Percentiles rank a stretch among this genome's conserved stretches.
These are phyloP conservation scores for Linum usitatissimum DNA, from an alignment of 345 rosid species.

Conservation along the genomic window DNA sequence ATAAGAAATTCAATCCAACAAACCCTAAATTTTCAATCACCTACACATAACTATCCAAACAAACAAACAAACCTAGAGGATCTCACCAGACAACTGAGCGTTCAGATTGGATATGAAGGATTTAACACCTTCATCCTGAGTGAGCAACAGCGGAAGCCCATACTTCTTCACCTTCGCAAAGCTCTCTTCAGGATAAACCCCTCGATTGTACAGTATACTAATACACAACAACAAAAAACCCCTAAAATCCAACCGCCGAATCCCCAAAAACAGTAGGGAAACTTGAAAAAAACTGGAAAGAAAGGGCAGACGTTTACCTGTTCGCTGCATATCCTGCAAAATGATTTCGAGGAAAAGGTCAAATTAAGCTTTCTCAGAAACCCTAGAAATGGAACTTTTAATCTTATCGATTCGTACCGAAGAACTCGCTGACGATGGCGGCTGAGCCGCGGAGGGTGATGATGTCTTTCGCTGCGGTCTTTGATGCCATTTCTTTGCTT, in stretches of 20 bases:
- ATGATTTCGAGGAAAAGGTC: background rate
- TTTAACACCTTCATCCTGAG: slow-evolving; percentile 81
- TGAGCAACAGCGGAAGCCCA: slow-evolving; percentile 87
- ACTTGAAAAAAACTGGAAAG: background rate
- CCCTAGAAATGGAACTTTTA: background rate
- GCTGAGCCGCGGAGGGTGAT: slow-evolving; percentile 96
- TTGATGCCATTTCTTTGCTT: slow-evolving; percentile 43
- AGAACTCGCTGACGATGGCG: slow-evolving; percentile 92
- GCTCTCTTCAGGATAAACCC: slow-evolving; percentile 90
- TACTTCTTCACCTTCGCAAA: slow-evolving; percentile 90
- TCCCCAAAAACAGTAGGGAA: background rate
- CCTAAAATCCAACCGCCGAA: slow-evolving; percentile 1
- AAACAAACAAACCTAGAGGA: background rate
- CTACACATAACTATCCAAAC: background rate
- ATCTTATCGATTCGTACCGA: slow-evolving; percentile 34
- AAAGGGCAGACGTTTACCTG: slow-evolving; percentile 38
- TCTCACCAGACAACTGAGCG: slow-evolving; percentile 67
- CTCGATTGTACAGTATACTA: slow-evolving; percentile 91
- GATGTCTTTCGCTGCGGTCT: slow-evolving; percentile 72
- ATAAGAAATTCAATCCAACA: slow-evolving; percentile 7
- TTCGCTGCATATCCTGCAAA: slow-evolving; percentile 89
- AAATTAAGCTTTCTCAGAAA: slow-evolving; percentile 1
- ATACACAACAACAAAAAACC: slow-evolving; percentile 6
- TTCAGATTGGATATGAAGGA: slow-evolving; percentile 57
- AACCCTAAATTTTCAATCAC: slow-evolving; percentile 7